These are phyloP conservation scores for Leishmania amazonensis DNA, from an alignment of 208 protist genomes.

Conservation along the genomic window DNA sequence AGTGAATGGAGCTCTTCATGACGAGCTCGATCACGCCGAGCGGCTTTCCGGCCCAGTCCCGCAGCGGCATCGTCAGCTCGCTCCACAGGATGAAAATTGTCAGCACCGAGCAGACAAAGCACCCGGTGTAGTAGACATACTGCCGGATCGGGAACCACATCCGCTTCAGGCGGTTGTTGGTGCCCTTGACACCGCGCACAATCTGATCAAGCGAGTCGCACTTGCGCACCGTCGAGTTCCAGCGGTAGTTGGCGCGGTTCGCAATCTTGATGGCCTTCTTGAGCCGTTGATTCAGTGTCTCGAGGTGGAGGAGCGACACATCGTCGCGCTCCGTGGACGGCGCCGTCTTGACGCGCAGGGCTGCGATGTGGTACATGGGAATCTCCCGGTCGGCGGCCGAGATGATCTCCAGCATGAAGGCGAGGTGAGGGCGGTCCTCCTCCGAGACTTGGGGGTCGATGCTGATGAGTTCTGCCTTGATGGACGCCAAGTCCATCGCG, in stretches of 20 bases:
- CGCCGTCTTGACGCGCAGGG: conserved; percentile 48
- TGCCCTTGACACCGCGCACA: conserved; percentile 50
- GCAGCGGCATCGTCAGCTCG: conserved; percentile 83
- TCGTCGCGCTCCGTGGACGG: conserved; percentile 52
- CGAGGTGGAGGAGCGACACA: conserved; percentile 79
- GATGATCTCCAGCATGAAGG: conserved; percentile 84
- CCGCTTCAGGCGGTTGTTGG: conserved; percentile 61
- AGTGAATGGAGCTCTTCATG: conserved; percentile 71
- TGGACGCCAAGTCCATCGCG: conserved; percentile 74
- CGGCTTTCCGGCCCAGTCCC: conserved; percentile 39
- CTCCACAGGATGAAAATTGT: conserved; percentile 87
- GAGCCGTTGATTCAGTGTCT: conserved; percentile 74
- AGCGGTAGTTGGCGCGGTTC: conserved; percentile 78
- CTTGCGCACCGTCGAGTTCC: conserved; percentile 67
- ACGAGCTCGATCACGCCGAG: conserved; percentile 80
- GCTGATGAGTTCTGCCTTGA: conserved; percentile 84
- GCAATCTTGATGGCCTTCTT: conserved; percentile 85
- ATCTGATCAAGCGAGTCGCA: conserved; percentile 76
- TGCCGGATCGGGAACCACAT: conserved; percentile 74
- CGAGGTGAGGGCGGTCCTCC: conserved; percentile 74
- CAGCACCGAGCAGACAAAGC: conserved; percentile 55
- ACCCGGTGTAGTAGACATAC: conserved; percentile 60
- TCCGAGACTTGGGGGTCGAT: conserved; percentile 79
- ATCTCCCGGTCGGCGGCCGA: conserved; percentile 68
- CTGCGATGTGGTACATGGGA: conserved; percentile 80